Base-by-base conservation (phyloP, 2,329 filamentous ascomycete species). In the Grosmannia clavigera region DNA sequence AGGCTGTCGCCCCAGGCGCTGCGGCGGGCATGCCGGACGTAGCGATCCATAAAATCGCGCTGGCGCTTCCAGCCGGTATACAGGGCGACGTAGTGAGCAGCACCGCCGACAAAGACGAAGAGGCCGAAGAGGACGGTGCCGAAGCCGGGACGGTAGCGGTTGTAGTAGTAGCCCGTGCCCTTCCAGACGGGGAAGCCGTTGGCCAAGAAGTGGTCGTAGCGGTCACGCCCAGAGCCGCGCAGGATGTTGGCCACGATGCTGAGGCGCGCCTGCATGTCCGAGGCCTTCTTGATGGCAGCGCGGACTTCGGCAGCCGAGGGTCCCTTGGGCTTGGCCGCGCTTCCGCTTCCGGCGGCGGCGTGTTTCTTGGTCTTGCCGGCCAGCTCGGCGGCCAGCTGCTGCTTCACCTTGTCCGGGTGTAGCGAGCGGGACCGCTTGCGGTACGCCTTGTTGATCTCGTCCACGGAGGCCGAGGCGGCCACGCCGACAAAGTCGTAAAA, bases 131-230 rank as follows among this genome's bases (percentile, higher is more conserved):
- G 73, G 54, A 96, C 94, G 16, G 88, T 88, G 61, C 90, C 90
- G 53, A 97, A 78, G 10, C 94, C 94, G 1, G 94, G 94, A 25
- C 94, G 84, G 80, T 92, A 96, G 61, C 94, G 86, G 68, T 85
- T 85, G 78, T 99, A 99, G 81, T 97, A 99, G 81, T 99, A 99
- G 64, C 94, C 92, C 53, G 92, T 96, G 61, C 94, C 94, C 76
- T 92, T 92, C 94, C 94, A 99, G 60, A 83, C 84, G 38, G 94
- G 94, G 77, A 99, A 99, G 63, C 94, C 94, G 73, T 97, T 91
- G 71, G 78, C 76, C 62, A 97, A 75, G 77, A 97, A 99, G 73
- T 96, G 87, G 72, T 99, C 92, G 74, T 99, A 99, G 64, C 94
- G 87, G 66, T 90, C 88, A 64, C 94, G 83, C 59, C 82, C 82